Evolutionary conservation across 1,139 yeast genomes (phyloP).

Genomic region (Yamadazyma buinensis): DNA sequence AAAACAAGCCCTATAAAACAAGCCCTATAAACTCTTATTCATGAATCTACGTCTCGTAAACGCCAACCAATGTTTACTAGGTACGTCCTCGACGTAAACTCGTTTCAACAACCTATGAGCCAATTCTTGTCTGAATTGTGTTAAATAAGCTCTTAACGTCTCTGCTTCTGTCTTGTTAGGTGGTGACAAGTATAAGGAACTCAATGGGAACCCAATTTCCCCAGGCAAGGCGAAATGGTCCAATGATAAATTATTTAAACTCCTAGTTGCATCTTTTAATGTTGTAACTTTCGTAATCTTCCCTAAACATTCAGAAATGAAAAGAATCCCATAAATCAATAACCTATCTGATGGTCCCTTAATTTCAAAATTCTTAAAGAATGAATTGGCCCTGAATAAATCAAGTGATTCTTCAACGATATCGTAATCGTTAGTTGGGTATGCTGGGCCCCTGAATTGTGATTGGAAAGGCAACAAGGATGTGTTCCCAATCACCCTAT

Average conservation of each 20-base stretch:
- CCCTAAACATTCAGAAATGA: slow-evolving; percentile 78
- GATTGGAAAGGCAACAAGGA: slow-evolving; percentile 82
- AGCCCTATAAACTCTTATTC: slow-evolving; percentile 63
- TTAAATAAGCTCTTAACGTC: slow-evolving; percentile 71
- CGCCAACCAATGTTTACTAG: slow-evolving; percentile 90
- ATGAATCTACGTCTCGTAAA: slow-evolving; percentile 92
- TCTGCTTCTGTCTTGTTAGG: slow-evolving; percentile 72
- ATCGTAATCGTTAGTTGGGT: slow-evolving; percentile 83
- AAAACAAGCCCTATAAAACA: not conserved
- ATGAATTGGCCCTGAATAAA: slow-evolving; percentile 90
- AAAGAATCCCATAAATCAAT: slow-evolving; percentile 93
- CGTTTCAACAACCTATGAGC: slow-evolving; percentile 75
- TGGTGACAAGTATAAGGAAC: slow-evolving; percentile 78
- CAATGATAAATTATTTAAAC: slow-evolving; percentile 76
- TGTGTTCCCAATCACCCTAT: slow-evolving; percentile 56
- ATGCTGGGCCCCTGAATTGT: slow-evolving; percentile 86
- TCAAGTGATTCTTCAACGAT: slow-evolving; percentile 88
- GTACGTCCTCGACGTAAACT: slow-evolving; percentile 59
- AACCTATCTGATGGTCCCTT: slow-evolving; percentile 93
- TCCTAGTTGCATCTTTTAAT: slow-evolving; percentile 65
- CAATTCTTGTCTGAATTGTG: slow-evolving; percentile 93
- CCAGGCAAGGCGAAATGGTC: slow-evolving; percentile 94
- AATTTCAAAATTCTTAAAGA: slow-evolving; percentile 94
- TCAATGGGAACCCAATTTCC: slow-evolving; percentile 89
- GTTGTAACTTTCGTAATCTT: slow-evolving; percentile 47